These are phyloP conservation scores for Penicillium herquei DNA, from an alignment of 495 filamentous ascomycete genomes.

Conservation along the genomic window DNA sequence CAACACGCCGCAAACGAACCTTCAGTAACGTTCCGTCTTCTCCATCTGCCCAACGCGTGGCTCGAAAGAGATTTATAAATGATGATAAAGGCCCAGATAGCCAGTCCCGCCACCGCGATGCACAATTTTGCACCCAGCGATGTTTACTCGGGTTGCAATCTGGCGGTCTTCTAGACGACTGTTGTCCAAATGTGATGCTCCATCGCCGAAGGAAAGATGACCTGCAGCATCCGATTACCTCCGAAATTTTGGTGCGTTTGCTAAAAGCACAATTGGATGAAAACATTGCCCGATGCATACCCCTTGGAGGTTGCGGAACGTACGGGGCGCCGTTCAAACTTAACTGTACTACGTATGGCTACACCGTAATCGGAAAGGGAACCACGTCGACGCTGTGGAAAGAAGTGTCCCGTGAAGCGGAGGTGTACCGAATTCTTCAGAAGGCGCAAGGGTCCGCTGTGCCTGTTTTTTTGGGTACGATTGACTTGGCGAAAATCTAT, in stretches of 20 bases:
- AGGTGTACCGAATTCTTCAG: slow-evolving; percentile 39
- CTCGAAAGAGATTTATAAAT: slow-evolving; percentile 5
- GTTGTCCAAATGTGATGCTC: slow-evolving; percentile 41
- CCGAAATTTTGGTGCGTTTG: slow-evolving; percentile 6
- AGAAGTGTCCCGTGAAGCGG: slow-evolving; percentile 40
- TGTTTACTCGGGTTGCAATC: slow-evolving; percentile 46
- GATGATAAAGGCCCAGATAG: slow-evolving; percentile 5
- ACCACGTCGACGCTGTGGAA: slow-evolving; percentile 32
- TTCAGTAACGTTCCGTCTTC: slow-evolving; percentile 24
- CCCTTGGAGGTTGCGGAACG: slow-evolving; percentile 18
- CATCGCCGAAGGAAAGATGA: slow-evolving; percentile 23
- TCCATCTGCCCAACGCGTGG: slow-evolving; percentile 9
- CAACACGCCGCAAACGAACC: slow-evolving; percentile 23
- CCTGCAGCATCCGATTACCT: slow-evolving; percentile 18
- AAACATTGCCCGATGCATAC: slow-evolving; percentile 26
- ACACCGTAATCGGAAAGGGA: slow-evolving; percentile 50
- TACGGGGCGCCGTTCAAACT: slow-evolving; percentile 42
- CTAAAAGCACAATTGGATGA: slow-evolving; percentile 29
- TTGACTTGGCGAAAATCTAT: slow-evolving; percentile 39
- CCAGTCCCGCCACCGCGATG: slow-evolving; percentile 2
- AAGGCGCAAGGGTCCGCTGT: slow-evolving; percentile 39
- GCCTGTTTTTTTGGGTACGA: slow-evolving; percentile 43
- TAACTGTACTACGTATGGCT: slow-evolving; percentile 35
- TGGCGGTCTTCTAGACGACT: slow-evolving; percentile 30
- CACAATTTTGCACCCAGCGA: slow-evolving; percentile 44